Evolutionary conservation across 2,329 filamentous ascomycete species (phyloP).

Genomic region (Phyllosticta ampelicida): DNA sequence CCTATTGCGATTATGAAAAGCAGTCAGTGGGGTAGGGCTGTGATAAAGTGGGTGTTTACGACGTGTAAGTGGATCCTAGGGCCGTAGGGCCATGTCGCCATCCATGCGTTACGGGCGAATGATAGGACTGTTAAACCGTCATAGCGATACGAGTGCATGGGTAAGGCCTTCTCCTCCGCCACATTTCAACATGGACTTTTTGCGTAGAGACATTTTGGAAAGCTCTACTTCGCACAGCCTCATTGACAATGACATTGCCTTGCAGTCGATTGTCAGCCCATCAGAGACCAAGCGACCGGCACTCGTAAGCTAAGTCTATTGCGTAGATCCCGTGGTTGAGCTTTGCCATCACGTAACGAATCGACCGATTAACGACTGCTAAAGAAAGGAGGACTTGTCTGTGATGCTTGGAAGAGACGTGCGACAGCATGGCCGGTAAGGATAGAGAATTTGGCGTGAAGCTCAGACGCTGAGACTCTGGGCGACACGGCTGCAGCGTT

Average conservation of each 20-base stretch:
- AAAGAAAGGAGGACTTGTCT: background rate
- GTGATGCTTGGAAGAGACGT: background rate
- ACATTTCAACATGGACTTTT: background rate
- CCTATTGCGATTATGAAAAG: background rate
- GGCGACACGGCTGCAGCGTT: background rate
- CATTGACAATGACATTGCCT: background rate
- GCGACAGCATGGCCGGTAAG: background rate
- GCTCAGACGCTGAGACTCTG: background rate
- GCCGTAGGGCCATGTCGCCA: background rate
- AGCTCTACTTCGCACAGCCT: background rate
- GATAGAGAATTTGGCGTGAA: background rate
- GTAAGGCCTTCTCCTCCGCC: background rate
- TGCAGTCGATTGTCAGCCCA: background rate
- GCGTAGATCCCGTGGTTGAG: background rate
- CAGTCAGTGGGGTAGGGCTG: background rate
- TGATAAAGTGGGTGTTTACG: background rate
- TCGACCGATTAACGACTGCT: background rate
- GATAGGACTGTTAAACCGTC: background rate
- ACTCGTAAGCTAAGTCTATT: background rate
- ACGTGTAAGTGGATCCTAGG: background rate
- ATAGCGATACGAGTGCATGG: background rate
- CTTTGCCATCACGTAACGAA: background rate
- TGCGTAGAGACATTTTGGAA: background rate
- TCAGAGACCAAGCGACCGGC: background rate
- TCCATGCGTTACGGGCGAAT: background rate